phyloP scores from a whole-genome alignment of 1,139 yeast species.

The Pichia sp. region DNA sequence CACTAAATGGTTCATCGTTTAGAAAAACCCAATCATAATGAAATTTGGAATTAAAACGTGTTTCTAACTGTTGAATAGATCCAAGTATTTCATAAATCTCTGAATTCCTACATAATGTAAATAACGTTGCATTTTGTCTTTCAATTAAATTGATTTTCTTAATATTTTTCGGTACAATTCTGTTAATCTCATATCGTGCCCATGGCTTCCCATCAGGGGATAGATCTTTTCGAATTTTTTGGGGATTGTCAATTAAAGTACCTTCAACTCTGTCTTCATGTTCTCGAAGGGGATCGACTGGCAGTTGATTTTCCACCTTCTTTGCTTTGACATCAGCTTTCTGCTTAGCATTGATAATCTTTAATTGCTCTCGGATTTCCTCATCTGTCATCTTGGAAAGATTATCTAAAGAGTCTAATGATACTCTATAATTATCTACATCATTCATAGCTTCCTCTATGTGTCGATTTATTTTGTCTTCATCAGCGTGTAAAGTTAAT shows the following conservation, averaged over 20 bases:
- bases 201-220: conserved; percentile 19
- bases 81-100: conserved; percentile 41
- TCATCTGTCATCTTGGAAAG: conserved; percentile 15
- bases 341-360: conserved; percentile 9
- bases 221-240: conserved; percentile 16
- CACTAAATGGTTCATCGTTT: conserved; percentile 46
- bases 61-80: conserved; percentile 45
- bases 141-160: not conserved
- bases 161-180: conserved; percentile 5
- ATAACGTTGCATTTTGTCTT: conserved; percentile 42
- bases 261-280: conserved; percentile 17
- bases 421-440: not conserved
- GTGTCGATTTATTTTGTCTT: conserved; percentile 3
- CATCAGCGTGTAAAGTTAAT: too few relatives aligned
- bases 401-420: not conserved
- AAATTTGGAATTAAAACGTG: conserved; percentile 43
- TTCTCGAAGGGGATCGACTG: not conserved
- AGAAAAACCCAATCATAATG: conserved; percentile 57
- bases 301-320: conserved; percentile 1
- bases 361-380: conserved; percentile 14
- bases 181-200: conserved; percentile 15
- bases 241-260: conserved; percentile 20
- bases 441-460: conserved; percentile 1
- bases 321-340: not conserved
- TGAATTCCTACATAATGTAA: conserved; percentile 46